Percentiles rank a stretch among this genome's conserved stretches.
phyloP scores from a whole-genome alignment of 1,284 basidiomycete genomes.

The Trametes pubescens region DNA sequence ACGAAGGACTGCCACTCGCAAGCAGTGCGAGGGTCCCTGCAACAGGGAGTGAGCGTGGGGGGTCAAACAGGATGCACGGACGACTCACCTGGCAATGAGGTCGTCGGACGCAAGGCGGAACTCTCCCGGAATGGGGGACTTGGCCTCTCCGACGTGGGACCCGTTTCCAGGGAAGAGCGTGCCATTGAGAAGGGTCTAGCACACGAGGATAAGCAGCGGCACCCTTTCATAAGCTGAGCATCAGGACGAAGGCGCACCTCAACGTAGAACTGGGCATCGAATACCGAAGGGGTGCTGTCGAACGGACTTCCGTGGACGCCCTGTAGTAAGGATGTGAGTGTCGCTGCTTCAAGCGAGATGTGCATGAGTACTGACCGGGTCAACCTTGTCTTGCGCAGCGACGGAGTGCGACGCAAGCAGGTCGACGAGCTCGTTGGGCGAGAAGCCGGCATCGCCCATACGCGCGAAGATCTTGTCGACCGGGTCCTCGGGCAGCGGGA shows the following conservation, averaged over 20 bases:
- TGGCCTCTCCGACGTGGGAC: constrained; percentile 39
- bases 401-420: constrained; percentile 41
- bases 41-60: constrained; percentile 6
- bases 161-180: constrained; percentile 42
- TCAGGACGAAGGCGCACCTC: constrained; percentile 45
- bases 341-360: background rate
- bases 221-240: no score
- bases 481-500: constrained; percentile 41
- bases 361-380: constrained; percentile 16
- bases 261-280: constrained; percentile 47
- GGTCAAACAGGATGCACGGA: background rate
- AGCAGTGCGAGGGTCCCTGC: constrained; percentile 40
- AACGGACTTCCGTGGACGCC: constrained; percentile 31
- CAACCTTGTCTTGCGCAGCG: constrained; percentile 39
- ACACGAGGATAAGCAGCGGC: no score
- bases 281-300: constrained; percentile 41
- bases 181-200: constrained; percentile 44
- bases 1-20: constrained; percentile 49
- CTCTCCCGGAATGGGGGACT: constrained; percentile 43
- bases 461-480: constrained; percentile 42
- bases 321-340: background rate
- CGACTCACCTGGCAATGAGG: constrained; percentile 32
- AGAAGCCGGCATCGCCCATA: constrained; percentile 39
- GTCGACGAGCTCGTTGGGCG: constrained; percentile 40
- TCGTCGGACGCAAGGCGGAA: constrained; percentile 48